These are phyloP conservation scores for Pseudonitzschia delicatissima DNA, from an alignment of 108 stramenopile species.

Conservation along the genomic window DNA sequence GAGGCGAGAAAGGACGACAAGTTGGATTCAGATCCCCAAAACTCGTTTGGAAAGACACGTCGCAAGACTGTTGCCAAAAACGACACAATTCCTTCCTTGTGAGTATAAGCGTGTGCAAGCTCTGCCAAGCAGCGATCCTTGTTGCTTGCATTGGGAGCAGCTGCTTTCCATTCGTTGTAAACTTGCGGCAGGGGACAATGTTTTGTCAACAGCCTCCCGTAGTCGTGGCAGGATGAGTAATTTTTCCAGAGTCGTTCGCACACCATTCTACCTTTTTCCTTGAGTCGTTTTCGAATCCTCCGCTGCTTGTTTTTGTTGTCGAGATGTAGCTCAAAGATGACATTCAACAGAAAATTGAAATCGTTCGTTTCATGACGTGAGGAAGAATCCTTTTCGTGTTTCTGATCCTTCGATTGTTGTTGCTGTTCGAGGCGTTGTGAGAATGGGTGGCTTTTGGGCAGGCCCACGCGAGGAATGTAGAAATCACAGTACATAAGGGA, in stretches of 20 bases:
- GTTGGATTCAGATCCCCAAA: slow-evolving; percentile 79
- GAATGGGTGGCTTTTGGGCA: slow-evolving; percentile 38
- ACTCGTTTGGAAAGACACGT: slow-evolving; percentile 56
- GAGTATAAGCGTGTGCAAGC: slow-evolving; percentile 43
- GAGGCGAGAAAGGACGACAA: slow-evolving; percentile 38
- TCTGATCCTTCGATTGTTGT: neutral
- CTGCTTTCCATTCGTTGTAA: neutral
- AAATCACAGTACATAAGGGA: slow-evolving; percentile 45
- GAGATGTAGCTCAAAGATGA: slow-evolving; percentile 8
- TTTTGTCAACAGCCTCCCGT: slow-evolving; percentile 54
- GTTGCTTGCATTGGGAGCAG: neutral
- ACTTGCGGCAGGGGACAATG: slow-evolving; percentile 49
- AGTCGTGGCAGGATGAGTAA: slow-evolving; percentile 51
- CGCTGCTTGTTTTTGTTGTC: slow-evolving; percentile 15
- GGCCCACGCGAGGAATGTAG: slow-evolving; percentile 42
- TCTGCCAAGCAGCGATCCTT: slow-evolving; percentile 3
- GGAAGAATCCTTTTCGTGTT: neutral
- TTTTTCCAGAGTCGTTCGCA: slow-evolving; percentile 47
- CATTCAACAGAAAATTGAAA: slow-evolving; percentile 5
- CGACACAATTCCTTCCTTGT: slow-evolving; percentile 39
- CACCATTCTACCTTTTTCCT: slow-evolving; percentile 31
- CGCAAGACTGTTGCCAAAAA: slow-evolving; percentile 53
- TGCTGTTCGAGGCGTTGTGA: slow-evolving; percentile 23
- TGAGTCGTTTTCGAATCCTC: slow-evolving; percentile 21
- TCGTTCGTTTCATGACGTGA: neutral